phyloP scores from a whole-genome alignment of 1,284 basidiomycete species.

The Boletus smithii region DNA sequence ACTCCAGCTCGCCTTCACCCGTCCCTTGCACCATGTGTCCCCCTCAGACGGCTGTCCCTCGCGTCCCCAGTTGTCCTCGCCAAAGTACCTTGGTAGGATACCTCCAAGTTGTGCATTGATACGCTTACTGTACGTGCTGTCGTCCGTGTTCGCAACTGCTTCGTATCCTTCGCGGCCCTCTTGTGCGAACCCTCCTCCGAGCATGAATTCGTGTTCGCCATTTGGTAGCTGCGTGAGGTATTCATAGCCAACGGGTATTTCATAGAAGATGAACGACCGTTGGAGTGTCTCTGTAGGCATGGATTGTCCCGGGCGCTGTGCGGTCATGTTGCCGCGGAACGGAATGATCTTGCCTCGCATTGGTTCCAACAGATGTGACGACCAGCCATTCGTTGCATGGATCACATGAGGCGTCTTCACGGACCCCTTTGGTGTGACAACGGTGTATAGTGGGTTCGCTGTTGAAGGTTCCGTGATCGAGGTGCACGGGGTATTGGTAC shows the following conservation, averaged over 20 bases:
- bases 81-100: constrained; percentile 44
- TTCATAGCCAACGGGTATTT: constrained; percentile 43
- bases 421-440: constrained; percentile 42
- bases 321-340: constrained; percentile 48
- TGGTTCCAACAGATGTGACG: constrained; percentile 45
- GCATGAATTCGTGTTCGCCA: constrained; percentile 44
- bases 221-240: constrained; percentile 51
- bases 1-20: constrained; percentile 49
- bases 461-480: constrained; percentile 31
- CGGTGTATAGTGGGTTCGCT: constrained; percentile 34
- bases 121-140: constrained; percentile 36
- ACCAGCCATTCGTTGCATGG: constrained; percentile 63
- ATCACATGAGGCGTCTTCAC: constrained; percentile 45
- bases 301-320: constrained; percentile 44
- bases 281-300: constrained; percentile 30
- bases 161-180: constrained; percentile 33
- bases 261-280: constrained; percentile 44
- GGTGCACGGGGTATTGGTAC: constrained; percentile 42
- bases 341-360: constrained; percentile 47
- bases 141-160: constrained; percentile 45
- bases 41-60: constrained; percentile 28
- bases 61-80: constrained; percentile 38
- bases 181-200: constrained; percentile 47
- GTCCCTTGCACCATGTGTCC: constrained; percentile 36
- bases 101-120: constrained; percentile 40